Base-by-base conservation (phyloP, 2,329 filamentous ascomycete species). In the Lachnellula cervina region DNA sequence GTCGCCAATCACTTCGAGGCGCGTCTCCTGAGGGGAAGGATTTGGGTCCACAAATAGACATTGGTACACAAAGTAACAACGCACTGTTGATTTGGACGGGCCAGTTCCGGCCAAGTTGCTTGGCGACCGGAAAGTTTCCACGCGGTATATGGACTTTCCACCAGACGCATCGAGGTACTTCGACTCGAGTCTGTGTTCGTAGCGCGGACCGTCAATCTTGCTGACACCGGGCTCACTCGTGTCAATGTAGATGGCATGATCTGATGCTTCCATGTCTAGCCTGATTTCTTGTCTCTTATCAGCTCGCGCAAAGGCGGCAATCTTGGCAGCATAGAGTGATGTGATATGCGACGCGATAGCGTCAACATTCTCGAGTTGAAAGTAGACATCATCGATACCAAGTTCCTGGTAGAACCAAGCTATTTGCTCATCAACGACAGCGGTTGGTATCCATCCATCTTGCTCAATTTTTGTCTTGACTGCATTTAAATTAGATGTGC, bases 1-100 rank as follows among this genome's bases (percentile, higher is more conserved):
- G 73, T 99, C 94, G 61, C 91, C 90, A 71, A 99, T 92, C 66
- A 93, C 80, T 66, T 97, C 90, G 59, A 99, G 83, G 64, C 90
- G 85, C 35, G 90, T 96, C 79, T 97, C 94, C 51, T 85, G 82
- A 13, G 86, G 83, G 16, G 80, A 76, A 0, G 92, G 89, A 61
- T 85, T 85, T 8, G 87, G 78, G 66, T 93, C 84, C 64, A 84
- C 85, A 73, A 97, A 99, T 69, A 88, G 85, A 73, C 93, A 96
- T 74, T 96, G 90, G 78, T 99, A 99, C 64, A 99, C 91, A 71
- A 99, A 99, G 78, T 99, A 99, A 78, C 94, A 99, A 60, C 94
- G 88, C 54, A 99, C 79, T 53, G 93, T 90, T 56, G 93, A 86
- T 68, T 91, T 87, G 55, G 87, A 86, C 58, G 83, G 81, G 25